These are phyloP conservation scores for Wickerhamomyces chambardii DNA, from an alignment of 805 yeast genomes.

Conservation along the genomic window DNA sequence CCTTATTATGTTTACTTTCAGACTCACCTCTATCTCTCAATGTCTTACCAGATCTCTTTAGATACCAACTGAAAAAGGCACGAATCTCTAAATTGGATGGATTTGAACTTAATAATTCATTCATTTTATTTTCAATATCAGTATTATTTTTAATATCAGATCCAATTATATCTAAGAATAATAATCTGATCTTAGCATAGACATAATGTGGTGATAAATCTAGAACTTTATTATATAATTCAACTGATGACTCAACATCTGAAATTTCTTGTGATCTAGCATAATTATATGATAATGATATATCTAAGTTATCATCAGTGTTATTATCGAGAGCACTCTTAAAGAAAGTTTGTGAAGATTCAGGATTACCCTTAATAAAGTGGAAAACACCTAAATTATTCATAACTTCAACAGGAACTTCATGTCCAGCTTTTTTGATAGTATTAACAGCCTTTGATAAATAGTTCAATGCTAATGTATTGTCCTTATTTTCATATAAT, in stretches of 20 bases:
- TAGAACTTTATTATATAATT: conserved; percentile 46
- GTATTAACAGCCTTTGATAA: conserved; percentile 54
- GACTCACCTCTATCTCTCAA: conserved; percentile 34
- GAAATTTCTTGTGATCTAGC: conserved; percentile 65
- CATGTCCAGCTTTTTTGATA: conserved; percentile 21
- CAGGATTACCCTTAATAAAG: conserved; percentile 52
- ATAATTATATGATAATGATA: conserved; percentile 57
- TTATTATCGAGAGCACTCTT: conserved; percentile 32
- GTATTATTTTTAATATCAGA: conserved; percentile 28
- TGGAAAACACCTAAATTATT: conserved; percentile 85
- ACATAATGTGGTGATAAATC: conserved; percentile 57
- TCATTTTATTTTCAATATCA: conserved; percentile 42
- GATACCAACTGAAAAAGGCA: conserved; percentile 88
- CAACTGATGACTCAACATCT: conserved; percentile 16
- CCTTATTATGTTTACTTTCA: conserved; percentile 77
- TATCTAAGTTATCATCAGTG: conserved; percentile 19
- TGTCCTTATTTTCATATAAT: conserved; percentile 59
- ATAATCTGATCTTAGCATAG: conserved; percentile 65
- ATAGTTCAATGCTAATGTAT: conserved; percentile 57
- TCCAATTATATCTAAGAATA: conserved; percentile 50
- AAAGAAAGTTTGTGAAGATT: conserved; percentile 49
- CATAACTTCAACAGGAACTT: conserved; percentile 47
- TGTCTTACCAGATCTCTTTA: conserved; percentile 46
- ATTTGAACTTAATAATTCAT: conserved; percentile 40
- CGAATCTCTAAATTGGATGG: conserved; percentile 72